Percentiles rank a stretch among this genome's conserved stretches.
Conservation (phyloP, 1,284 basidiomycete genomes). For the Polyporus tsugae region DNA sequence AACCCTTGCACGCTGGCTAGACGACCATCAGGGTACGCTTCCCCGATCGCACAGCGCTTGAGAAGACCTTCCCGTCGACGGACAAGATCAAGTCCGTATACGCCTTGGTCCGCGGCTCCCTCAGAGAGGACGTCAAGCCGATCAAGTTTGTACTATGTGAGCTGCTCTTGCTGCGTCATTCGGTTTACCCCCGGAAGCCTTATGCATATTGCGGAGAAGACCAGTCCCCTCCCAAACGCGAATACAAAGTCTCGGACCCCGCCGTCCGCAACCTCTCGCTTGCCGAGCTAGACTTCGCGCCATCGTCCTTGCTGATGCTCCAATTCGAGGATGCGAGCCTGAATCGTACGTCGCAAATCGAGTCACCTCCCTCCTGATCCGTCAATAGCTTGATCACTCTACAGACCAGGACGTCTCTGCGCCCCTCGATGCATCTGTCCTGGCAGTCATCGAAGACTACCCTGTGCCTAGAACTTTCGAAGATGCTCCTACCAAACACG, state of each 20-base stretch:
- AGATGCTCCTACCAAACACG: conserved; percentile 18
- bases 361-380: background rate
- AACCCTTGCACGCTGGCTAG: conserved; percentile 46
- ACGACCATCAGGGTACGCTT: conserved; percentile 86
- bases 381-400: background rate
- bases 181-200: background rate
- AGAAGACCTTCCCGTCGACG: conserved; percentile 77
- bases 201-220: conserved; percentile 46
- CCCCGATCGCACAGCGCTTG: conserved; percentile 83
- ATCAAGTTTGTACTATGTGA: conserved; percentile 78
- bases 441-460: conserved; percentile 66
- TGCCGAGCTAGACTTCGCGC: conserved; percentile 73
- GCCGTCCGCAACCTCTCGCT: conserved; percentile 73
- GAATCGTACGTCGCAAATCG: conserved; percentile 61
- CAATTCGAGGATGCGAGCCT: conserved; percentile 77
- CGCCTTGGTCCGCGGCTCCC: conserved; percentile 78
- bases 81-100: conserved; percentile 85
- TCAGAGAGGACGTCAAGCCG: conserved; percentile 75
- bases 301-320: conserved; percentile 78
- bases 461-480: conserved; percentile 58
- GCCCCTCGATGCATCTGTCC: conserved; percentile 67
- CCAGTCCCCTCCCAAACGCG: conserved; percentile 82
- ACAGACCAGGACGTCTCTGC: conserved; percentile 55
- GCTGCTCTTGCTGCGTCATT: conserved; percentile 1
- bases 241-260: conserved; percentile 81